These are phyloP conservation scores for Penicillium sp. DNA, from an alignment of 2,329 filamentous ascomycete species.

Conservation along the genomic window DNA sequence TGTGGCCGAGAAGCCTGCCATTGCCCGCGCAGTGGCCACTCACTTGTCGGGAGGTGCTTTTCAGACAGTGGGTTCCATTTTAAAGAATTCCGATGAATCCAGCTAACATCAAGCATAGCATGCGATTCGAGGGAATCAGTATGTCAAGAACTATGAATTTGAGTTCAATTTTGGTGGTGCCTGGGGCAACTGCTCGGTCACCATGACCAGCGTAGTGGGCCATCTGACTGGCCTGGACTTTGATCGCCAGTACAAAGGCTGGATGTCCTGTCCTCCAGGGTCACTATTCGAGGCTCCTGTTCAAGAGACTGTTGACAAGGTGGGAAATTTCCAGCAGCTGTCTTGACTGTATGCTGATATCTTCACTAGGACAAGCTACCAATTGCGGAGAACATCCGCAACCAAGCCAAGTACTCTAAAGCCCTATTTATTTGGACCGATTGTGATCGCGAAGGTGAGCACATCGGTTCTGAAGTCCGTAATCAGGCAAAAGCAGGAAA, in stretches of 20 bases:
- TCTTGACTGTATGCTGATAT: constrained; percentile 15
- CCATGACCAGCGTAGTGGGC: constrained; percentile 90
- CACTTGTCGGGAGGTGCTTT: constrained; percentile 79
- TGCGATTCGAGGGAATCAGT: constrained; percentile 66
- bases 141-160: constrained; percentile 93
- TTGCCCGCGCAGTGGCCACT: constrained; percentile 87
- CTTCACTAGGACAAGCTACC: constrained; percentile 67
- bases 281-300: constrained; percentile 80
- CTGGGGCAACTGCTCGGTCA: constrained; percentile 81
- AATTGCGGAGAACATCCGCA: constrained; percentile 81
- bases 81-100: neutral
- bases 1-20: constrained; percentile 87
- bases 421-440: constrained; percentile 97
- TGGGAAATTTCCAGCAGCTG: constrained; percentile 36
- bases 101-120: constrained; percentile 52
- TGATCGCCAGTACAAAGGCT: constrained; percentile 68
- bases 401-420: constrained; percentile 69
- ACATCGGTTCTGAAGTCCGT: constrained; percentile 90
- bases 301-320: constrained; percentile 64
- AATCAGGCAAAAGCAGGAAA: constrained; percentile 76
- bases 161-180: constrained; percentile 77
- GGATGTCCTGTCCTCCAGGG: constrained; percentile 76
- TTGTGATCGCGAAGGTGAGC: constrained; percentile 95
- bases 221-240: constrained; percentile 86
- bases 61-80: constrained; percentile 60